Conservation (phyloP, 768 basidiomycete species). For the Dioszegia aurantiaca region DNA sequence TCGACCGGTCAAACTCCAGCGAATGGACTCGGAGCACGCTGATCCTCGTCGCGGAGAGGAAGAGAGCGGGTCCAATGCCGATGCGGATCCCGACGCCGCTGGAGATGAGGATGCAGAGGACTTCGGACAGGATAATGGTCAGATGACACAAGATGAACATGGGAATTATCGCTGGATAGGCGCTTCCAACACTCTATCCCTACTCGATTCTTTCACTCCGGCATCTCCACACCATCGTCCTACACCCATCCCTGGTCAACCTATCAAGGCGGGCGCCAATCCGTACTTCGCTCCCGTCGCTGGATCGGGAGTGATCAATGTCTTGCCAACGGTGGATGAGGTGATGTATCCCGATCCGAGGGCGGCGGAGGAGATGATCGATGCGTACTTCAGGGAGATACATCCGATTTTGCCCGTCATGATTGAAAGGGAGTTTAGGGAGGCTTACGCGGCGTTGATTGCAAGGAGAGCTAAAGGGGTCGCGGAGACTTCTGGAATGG, state of each 20-base stretch:
- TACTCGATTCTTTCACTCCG: slow-evolving; percentile 34
- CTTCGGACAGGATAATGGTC: slow-evolving; percentile 25
- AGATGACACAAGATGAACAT: slow-evolving; percentile 43
- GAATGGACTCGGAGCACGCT: background rate
- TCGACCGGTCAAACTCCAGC: background rate
- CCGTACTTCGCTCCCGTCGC: slow-evolving; percentile 46
- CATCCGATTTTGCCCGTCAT: slow-evolving; percentile 86
- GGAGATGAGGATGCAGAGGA: slow-evolving; percentile 5
- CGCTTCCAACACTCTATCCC: slow-evolving; percentile 41
- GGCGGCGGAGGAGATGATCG: slow-evolving; percentile 57
- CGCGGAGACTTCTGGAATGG: slow-evolving; percentile 20
- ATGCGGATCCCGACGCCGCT: background rate
- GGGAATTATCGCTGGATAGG: slow-evolving; percentile 48
- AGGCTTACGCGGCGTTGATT: slow-evolving; percentile 71
- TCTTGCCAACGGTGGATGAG: slow-evolving; percentile 40
- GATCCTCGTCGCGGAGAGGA: background rate
- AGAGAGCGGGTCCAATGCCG: background rate
- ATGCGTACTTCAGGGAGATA: slow-evolving; percentile 79
- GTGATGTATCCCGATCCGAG: slow-evolving; percentile 34
- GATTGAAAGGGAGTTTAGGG: slow-evolving; percentile 78
- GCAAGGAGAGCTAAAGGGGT: slow-evolving; percentile 48
- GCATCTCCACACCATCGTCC: slow-evolving; percentile 11
- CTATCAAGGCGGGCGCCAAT: slow-evolving; percentile 28
- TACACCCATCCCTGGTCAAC: slow-evolving; percentile 15
- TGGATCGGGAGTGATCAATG: slow-evolving; percentile 45